Evolutionary conservation across 495 filamentous ascomycete species (phyloP).

Genomic region (Penicillium bovifimosum): DNA sequence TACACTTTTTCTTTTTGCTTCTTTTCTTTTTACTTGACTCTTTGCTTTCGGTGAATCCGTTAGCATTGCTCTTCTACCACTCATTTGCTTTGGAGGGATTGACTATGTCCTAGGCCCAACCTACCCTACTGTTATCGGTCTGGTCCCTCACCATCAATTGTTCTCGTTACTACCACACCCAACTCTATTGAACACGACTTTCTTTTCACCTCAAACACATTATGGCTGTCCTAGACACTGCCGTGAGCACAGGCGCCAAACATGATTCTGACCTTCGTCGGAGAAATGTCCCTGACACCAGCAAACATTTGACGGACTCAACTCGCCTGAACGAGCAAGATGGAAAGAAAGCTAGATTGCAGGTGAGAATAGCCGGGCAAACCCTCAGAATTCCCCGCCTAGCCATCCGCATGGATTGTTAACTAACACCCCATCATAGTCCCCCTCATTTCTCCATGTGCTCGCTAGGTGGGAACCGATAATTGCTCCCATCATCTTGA

Average conservation of each 20-base stretch:
- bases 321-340: constrained; percentile 42
- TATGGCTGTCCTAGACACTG: constrained; percentile 32
- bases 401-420: neutral
- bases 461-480: constrained; percentile 81
- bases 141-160: neutral
- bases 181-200: neutral
- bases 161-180: neutral
- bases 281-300: constrained; percentile 61
- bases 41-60: constrained; percentile 1
- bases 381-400: too few relatives aligned
- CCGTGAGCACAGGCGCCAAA: constrained; percentile 62
- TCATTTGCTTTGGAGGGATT: constrained; percentile 7
- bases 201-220: constrained; percentile 2
- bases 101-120: constrained; percentile 11
- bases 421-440: constrained; percentile 15
- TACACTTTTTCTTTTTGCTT: neutral
- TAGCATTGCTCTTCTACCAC: constrained; percentile 5
- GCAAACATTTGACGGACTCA: constrained; percentile 33
- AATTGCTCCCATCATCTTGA: constrained; percentile 84
- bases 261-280: constrained; percentile 62
- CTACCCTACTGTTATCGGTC: constrained; percentile 6
- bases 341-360: constrained; percentile 55
- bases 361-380: constrained; percentile 20
- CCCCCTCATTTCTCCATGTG: constrained; percentile 48
- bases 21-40: constrained; percentile 4